Evolutionary conservation across 2,329 filamentous ascomycete genomes (phyloP).

Genomic region (Beauveria scarabaeidicola): DNA sequence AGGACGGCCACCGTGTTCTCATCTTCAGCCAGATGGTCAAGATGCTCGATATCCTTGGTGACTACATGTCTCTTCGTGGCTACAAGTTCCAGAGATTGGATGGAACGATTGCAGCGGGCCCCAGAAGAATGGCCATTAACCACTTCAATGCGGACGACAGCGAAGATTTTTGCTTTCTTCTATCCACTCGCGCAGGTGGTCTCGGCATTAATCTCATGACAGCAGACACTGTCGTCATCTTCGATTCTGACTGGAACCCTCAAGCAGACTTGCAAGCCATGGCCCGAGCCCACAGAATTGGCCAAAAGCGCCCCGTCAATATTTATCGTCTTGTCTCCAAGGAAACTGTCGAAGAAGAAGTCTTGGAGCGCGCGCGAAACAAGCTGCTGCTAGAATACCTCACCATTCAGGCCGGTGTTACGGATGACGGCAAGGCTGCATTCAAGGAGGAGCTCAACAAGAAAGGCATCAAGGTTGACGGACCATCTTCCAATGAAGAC

Average conservation of each 20-base stretch:
- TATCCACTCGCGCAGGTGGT: conserved; percentile 92
- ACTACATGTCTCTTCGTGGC: conserved; percentile 87
- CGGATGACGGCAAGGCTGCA: conserved; percentile 84
- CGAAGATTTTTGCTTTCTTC: conserved; percentile 89
- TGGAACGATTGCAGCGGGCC: conserved; percentile 82
- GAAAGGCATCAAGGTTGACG: conserved; percentile 63
- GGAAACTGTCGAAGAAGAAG: conserved; percentile 96
- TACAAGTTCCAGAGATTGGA: conserved; percentile 93
- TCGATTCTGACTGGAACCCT: conserved; percentile 98
- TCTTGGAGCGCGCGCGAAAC: conserved; percentile 90
- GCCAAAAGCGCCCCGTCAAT: conserved; percentile 90
- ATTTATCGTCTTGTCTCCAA: conserved; percentile 96
- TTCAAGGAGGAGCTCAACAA: conserved; percentile 67
- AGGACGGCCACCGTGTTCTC: conserved; percentile 87
- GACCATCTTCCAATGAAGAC: conserved; percentile 85
- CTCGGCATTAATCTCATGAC: conserved; percentile 99
- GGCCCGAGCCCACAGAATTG: conserved; percentile 95
- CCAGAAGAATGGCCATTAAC: conserved; percentile 88
- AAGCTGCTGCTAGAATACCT: conserved; percentile 96
- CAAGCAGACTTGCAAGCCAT: conserved; percentile 97
- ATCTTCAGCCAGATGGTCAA: conserved; percentile 99
- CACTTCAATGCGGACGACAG: conserved; percentile 97
- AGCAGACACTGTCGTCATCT: conserved; percentile 93
- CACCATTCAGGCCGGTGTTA: conserved; percentile 93
- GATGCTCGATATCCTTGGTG: conserved; percentile 92